A percentile compares a stretch with the other conserved stretches of the same genome.
Conservation (phyloP, 2,329 filamentous ascomycete species). For the Xylaria hypoxylon region DNA sequence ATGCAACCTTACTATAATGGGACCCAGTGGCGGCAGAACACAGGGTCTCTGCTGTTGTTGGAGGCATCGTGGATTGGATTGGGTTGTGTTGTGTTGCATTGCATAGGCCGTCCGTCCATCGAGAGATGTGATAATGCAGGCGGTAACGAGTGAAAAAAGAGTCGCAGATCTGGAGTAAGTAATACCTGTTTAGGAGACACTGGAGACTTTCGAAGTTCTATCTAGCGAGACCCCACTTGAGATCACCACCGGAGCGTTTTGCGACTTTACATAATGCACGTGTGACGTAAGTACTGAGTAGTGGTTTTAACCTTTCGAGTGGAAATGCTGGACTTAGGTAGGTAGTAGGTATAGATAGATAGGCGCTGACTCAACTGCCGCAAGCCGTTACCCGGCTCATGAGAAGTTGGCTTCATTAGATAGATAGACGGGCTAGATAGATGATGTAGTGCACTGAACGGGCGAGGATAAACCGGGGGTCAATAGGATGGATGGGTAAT, state of each 20-base stretch:
- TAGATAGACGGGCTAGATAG: not conserved
- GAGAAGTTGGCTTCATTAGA: slow-evolving; percentile 12
- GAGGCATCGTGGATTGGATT: slow-evolving; percentile 32
- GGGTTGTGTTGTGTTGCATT: slow-evolving; percentile 38
- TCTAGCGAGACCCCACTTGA: slow-evolving; percentile 16
- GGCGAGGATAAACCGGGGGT: slow-evolving; percentile 23
- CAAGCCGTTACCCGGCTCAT: slow-evolving; percentile 12
- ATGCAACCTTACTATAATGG: slow-evolving; percentile 33
- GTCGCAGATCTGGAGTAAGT: slow-evolving; percentile 23
- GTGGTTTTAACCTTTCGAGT: slow-evolving; percentile 13
- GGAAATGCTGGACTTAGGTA: not conserved
- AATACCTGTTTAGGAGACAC: not conserved
- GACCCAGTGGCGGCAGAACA: slow-evolving; percentile 37
- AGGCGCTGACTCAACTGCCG: slow-evolving; percentile 11
- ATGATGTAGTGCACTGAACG: slow-evolving; percentile 8
- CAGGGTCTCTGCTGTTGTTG: slow-evolving; percentile 34
- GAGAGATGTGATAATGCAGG: slow-evolving; percentile 33
- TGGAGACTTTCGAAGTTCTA: slow-evolving; percentile 5
- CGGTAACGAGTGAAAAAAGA: slow-evolving; percentile 32
- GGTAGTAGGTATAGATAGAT: no score
- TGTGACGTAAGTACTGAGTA: no score
- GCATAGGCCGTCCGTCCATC: slow-evolving; percentile 33
- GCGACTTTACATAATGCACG: slow-evolving; percentile 2
- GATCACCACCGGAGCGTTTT: slow-evolving; percentile 25
- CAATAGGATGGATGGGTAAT: slow-evolving; percentile 26